Percentiles rank a stretch among this genome's conserved stretches.
phyloP scores from a whole-genome alignment of 106 monocot species.

The Acorus gramineus region DNA sequence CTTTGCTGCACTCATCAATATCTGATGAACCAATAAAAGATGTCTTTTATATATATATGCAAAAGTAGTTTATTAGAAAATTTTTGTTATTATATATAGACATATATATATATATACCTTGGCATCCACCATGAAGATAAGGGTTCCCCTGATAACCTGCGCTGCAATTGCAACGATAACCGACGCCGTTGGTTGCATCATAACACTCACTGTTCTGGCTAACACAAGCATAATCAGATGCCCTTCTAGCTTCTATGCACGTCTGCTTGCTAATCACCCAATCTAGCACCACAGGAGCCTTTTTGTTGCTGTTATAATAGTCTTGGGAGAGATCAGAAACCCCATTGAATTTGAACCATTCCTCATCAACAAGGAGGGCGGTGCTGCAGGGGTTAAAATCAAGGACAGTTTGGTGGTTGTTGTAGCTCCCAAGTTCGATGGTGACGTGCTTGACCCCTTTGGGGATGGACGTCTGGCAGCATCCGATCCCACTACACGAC shows the following conservation, averaged over 20 bases:
- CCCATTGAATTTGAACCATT: background rate
- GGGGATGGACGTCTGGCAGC: conserved; percentile 9
- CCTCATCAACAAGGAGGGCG: conserved; percentile 2
- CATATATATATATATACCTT: conserved; percentile 7
- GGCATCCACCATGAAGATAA: conserved; percentile 12
- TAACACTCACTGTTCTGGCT: conserved; percentile 14
- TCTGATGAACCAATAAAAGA: too few relatives aligned
- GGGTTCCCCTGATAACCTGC: conserved; percentile 24
- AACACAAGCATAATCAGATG: conserved; percentile 18
- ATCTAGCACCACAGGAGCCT: conserved; percentile 4
- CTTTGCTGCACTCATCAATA: too few relatives aligned
- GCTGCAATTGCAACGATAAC: conserved; percentile 30
- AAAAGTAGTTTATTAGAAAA: too few relatives aligned
- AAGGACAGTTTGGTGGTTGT: background rate
- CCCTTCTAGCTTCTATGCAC: conserved; percentile 1
- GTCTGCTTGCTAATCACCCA: conserved; percentile 3
- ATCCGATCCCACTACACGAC: conserved; percentile 24
- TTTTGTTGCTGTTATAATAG: background rate
- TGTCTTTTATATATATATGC: too few relatives aligned
- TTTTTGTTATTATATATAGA: too few relatives aligned
- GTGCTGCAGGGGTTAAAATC: conserved; percentile 7
- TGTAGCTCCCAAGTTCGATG: background rate
- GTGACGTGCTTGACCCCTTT: conserved; percentile 14
- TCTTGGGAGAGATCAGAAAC: background rate
- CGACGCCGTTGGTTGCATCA: conserved; percentile 4